Percentiles rank a stretch among this genome's conserved stretches.
These are phyloP conservation scores for Puccinellia tenuiflora DNA, from an alignment of 176 grass and related monocot genomes.

Conservation along the genomic window DNA sequence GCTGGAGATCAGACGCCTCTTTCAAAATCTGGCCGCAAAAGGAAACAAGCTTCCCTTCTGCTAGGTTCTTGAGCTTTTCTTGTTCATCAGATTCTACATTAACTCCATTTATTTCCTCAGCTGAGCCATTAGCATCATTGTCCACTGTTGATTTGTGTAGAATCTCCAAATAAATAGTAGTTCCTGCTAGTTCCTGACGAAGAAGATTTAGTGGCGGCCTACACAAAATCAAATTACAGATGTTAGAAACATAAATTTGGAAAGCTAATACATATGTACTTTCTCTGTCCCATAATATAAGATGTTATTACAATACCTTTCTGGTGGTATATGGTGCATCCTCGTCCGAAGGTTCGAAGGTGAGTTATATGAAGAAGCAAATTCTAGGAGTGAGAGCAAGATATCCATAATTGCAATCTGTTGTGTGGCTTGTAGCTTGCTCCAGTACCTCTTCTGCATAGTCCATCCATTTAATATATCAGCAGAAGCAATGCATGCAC, in stretches of 20 bases:
- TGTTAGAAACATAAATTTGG: constrained; percentile 13
- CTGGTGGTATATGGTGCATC: constrained; percentile 84
- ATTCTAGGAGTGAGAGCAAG: constrained; percentile 89
- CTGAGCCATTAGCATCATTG: constrained; percentile 19
- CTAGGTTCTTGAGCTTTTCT: constrained; percentile 68
- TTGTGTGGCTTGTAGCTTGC: constrained; percentile 58
- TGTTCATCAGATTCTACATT: constrained; percentile 41
- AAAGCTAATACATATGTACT: constrained; percentile 2
- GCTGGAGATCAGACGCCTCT: constrained; percentile 92
- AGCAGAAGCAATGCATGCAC: constrained; percentile 3
- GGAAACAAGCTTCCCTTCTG: constrained; percentile 88
- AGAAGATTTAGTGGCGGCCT: constrained; percentile 95
- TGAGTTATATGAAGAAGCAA: constrained; percentile 96
- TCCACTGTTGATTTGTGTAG: constrained; percentile 83
- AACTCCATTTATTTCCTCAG: constrained; percentile 33
- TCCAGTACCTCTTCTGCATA: constrained; percentile 89
- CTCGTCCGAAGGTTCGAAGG: constrained; percentile 85
- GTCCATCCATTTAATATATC: constrained; percentile 32
- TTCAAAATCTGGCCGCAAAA: constrained; percentile 91
- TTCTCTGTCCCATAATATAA: no score
- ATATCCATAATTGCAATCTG: constrained; percentile 91
- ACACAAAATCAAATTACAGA: constrained; percentile 33
- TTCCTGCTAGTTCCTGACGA: constrained; percentile 93
- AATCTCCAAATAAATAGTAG: constrained; percentile 92
- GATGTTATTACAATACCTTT: no score